Conservation (phyloP, 768 basidiomycete genomes). For the Auricularia auricula-judae region DNA sequence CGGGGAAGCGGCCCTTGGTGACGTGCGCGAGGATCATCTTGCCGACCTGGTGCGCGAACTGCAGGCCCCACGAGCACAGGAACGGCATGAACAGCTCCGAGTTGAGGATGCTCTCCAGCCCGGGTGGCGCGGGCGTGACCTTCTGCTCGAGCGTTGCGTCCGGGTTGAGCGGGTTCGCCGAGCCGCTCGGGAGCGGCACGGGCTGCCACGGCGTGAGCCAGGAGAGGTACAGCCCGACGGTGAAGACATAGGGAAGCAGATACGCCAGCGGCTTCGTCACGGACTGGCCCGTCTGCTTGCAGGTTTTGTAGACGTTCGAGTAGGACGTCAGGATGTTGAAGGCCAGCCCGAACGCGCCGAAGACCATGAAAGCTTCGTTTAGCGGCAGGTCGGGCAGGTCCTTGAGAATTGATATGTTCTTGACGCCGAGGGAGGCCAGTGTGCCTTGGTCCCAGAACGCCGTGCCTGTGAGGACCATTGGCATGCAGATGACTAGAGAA, state of each 20-base stretch:
- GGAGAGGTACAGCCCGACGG: constrained; percentile 57
- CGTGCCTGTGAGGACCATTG: constrained; percentile 37
- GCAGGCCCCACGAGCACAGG: constrained; percentile 85
- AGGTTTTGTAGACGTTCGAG: constrained; percentile 64
- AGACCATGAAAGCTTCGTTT: constrained; percentile 82
- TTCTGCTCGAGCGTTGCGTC: background rate
- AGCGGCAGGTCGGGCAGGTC: constrained; percentile 57
- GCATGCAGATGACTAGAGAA: background rate
- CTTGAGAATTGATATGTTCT: constrained; percentile 36
- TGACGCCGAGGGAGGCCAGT: constrained; percentile 34
- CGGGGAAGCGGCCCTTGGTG: constrained; percentile 72
- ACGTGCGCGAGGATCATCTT: constrained; percentile 90
- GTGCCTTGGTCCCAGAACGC: constrained; percentile 70
- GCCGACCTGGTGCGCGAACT: constrained; percentile 84
- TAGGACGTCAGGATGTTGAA: constrained; percentile 79
- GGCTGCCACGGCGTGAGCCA: constrained; percentile 48
- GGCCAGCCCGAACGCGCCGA: constrained; percentile 54
- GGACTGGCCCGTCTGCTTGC: constrained; percentile 29
- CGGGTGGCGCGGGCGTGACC: constrained; percentile 34
- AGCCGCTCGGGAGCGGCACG: background rate
- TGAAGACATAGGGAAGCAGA: constrained; percentile 69
- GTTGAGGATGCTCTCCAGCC: constrained; percentile 56
- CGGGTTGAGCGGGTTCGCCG: background rate
- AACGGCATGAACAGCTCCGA: constrained; percentile 78
- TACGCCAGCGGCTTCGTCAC: constrained; percentile 49